Conservation (phyloP, 1,284 basidiomycete genomes). For the Cutaneotrichosporon cyanovorans region DNA sequence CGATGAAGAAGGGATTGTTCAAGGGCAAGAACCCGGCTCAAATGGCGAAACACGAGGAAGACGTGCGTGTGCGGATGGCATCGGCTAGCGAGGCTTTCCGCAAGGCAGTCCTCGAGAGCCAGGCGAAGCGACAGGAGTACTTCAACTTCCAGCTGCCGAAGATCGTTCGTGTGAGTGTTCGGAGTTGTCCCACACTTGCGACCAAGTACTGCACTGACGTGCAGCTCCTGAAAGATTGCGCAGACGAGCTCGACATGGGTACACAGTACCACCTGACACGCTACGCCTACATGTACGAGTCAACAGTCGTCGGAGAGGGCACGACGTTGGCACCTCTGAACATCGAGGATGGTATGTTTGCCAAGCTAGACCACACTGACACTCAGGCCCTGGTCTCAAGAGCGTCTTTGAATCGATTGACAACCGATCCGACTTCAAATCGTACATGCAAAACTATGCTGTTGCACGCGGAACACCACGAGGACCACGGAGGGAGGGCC, state of each 20-base stretch:
- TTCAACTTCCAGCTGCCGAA: slow-evolving; percentile 95
- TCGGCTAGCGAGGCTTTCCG: slow-evolving; percentile 79
- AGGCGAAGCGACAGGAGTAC: slow-evolving; percentile 87
- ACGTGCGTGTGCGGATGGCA: slow-evolving; percentile 77
- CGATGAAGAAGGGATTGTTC: slow-evolving; percentile 84
- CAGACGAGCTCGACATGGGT: slow-evolving; percentile 92
- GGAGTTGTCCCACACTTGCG: no score
- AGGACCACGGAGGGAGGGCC: slow-evolving; percentile 72
- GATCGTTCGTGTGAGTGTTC: slow-evolving; percentile 69
- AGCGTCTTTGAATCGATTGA: slow-evolving; percentile 84
- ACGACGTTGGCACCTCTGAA: slow-evolving; percentile 51
- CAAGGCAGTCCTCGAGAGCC: slow-evolving; percentile 83
- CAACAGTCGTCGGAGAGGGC: slow-evolving; percentile 82
- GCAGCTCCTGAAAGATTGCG: slow-evolving; percentile 87
- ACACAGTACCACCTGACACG: slow-evolving; percentile 93
- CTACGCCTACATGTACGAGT: slow-evolving; percentile 92
- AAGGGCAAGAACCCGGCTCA: slow-evolving; percentile 92
- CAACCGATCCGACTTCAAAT: slow-evolving; percentile 88
- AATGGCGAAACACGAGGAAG: slow-evolving; percentile 89
- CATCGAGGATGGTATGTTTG: slow-evolving; percentile 30
- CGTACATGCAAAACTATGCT: slow-evolving; percentile 94
- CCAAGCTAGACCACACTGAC: background rate
- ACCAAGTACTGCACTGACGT: background rate
- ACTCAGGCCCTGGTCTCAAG: slow-evolving; percentile 61
- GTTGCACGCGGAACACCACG: slow-evolving; percentile 61